Percentiles rank a stretch among this genome's conserved stretches.
Evolutionary conservation across 75 land plant species (phyloP).

Genomic region (Larix kaempferi): DNA sequence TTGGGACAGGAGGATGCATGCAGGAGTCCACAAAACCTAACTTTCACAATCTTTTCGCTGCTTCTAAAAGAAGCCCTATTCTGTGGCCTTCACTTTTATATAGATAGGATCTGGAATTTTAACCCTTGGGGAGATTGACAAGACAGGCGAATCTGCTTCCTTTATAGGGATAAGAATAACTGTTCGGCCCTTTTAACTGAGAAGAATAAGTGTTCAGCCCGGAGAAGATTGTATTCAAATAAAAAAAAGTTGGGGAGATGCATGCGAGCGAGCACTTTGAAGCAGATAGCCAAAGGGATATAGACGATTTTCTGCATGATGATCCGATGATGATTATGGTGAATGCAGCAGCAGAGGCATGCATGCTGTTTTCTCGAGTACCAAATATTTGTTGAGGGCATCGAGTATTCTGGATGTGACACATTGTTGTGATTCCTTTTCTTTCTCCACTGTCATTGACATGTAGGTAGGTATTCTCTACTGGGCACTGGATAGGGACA

Average conservation of each 20-base stretch:
- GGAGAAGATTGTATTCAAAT: no score
- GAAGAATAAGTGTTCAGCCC: slow-evolving; percentile 5
- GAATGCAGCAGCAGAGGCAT: not conserved
- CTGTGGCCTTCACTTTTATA: no score
- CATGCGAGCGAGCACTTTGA: not conserved
- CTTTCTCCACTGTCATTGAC: not conserved
- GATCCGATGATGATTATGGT: slow-evolving; percentile 1
- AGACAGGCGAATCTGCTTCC: no score
- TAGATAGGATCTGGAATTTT: no score
- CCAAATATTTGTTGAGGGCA: not conserved
- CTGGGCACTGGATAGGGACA: not conserved
- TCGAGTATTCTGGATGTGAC: not conserved
- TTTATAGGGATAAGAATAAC: no score
- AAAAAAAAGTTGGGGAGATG: no score
- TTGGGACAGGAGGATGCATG: not conserved
- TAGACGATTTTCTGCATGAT: no score
- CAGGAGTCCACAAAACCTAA: not conserved
- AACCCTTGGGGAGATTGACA: no score
- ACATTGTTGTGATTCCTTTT: not conserved
- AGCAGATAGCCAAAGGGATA: not conserved
- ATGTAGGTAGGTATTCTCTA: slow-evolving; percentile 1
- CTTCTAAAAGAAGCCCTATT: no score
- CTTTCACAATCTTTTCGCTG: not conserved
- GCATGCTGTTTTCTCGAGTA: not conserved
- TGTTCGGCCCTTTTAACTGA: no score